Percentiles rank a stretch among this genome's conserved stretches.
Evolutionary conservation across 1,139 yeast genomes (phyloP).

Genomic region (Sugiyamaella japonica): DNA sequence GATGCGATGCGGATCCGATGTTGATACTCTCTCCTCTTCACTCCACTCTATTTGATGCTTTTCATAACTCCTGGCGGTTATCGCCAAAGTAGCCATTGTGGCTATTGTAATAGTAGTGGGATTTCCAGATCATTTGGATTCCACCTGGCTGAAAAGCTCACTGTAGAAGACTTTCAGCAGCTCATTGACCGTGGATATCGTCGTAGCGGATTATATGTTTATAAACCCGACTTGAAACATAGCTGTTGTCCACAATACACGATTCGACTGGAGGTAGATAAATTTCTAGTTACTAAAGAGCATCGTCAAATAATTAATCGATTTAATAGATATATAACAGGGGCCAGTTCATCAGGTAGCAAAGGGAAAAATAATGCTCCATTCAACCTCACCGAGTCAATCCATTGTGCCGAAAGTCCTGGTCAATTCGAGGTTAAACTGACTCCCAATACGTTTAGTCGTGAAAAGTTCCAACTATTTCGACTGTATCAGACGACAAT

Average conservation of each 20-base stretch:
- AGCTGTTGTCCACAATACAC: conserved; percentile 85
- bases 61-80: conserved; percentile 23
- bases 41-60: conserved; percentile 9
- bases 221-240: conserved; percentile 69
- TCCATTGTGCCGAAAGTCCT: conserved; percentile 26
- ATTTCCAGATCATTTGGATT: conserved; percentile 47
- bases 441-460: conserved; percentile 54
- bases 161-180: conserved; percentile 57
- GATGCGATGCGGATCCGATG: too few relatives aligned
- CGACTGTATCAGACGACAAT: conserved; percentile 66
- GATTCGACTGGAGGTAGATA: conserved; percentile 58
- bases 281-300: conserved; percentile 58
- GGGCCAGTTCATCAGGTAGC: not conserved
- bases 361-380: conserved; percentile 28
- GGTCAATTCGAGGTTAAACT: conserved; percentile 50
- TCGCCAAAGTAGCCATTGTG: conserved; percentile 47
- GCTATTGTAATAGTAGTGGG: conserved; percentile 49
- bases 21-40: too few relatives aligned
- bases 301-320: conserved; percentile 65
- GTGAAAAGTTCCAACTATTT: conserved; percentile 66
- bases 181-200: conserved; percentile 74
- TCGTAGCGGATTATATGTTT: conserved; percentile 72
- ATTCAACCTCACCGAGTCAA: conserved; percentile 38
- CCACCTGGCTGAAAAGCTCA: conserved; percentile 46
- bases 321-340: conserved; percentile 50